phyloP scores from a whole-genome alignment of 2,329 filamentous ascomycete species.

The Sporothrix phasma region DNA sequence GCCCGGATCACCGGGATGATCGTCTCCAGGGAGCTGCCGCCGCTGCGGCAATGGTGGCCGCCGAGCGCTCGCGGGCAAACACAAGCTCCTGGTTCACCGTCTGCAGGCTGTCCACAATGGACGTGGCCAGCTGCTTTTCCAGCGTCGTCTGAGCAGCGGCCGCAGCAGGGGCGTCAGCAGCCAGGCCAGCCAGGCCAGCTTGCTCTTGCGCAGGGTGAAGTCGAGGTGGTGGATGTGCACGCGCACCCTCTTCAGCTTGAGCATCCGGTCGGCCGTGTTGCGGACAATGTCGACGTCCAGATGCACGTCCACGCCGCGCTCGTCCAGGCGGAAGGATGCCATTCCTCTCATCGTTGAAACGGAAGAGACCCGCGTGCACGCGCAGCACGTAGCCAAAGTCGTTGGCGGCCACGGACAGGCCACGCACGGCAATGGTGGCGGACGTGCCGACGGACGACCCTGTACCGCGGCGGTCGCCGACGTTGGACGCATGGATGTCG shows the following conservation, averaged over 20 bases:
- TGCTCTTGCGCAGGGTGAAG: conserved; percentile 51
- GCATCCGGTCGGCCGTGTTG: conserved; percentile 68
- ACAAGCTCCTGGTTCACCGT: conserved; percentile 75
- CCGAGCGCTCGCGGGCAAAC: conserved; percentile 77
- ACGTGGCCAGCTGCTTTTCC: conserved; percentile 64
- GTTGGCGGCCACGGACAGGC: conserved; percentile 72
- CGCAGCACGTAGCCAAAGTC: conserved; percentile 87
- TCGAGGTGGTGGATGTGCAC: conserved; percentile 76
- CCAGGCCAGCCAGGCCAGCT: neutral
- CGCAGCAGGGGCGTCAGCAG: conserved; percentile 48
- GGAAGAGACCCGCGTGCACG: conserved; percentile 63
- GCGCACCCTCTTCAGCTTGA: conserved; percentile 63
- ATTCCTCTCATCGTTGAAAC: conserved; percentile 74
- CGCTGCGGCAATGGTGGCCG: conserved; percentile 61
- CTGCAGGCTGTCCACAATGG: conserved; percentile 60
- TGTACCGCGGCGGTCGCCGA: conserved; percentile 30
- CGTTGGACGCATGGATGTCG: conserved; percentile 69
- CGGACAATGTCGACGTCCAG: conserved; percentile 76
- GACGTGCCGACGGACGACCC: conserved; percentile 53
- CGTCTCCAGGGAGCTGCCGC: conserved; percentile 44
- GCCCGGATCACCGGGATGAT: neutral
- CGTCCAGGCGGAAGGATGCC: conserved; percentile 74
- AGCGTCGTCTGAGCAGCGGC: conserved; percentile 70
- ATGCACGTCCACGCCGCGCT: conserved; percentile 76
- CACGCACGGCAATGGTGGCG: conserved; percentile 69